Evolutionary conservation across 768 basidiomycete species (phyloP), one percentile per base, ranked within the genome.

Genomic region (Rossbeevera mucosa): DNA sequence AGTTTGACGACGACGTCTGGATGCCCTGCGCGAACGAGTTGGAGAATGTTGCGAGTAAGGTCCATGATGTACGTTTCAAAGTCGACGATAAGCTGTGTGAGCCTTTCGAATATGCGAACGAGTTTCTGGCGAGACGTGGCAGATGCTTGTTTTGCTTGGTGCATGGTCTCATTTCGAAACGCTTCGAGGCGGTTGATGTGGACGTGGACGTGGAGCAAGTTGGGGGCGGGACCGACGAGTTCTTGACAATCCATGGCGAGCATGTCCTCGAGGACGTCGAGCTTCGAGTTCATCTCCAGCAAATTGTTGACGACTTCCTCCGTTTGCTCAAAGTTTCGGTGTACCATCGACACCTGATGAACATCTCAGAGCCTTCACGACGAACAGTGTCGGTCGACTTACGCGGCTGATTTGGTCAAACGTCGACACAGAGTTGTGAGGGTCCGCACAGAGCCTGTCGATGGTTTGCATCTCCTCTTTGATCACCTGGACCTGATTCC

Each of bases 361-460:
- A 46, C 11, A n/a, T n/a, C n/a, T 18, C n/a, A 21, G 8, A 40
- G 38, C 9, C 20, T 21, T 8, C 9, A 44, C 24, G 26, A 41
- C 40, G 36, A 54, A n/a, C n/a, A n/a, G n/a, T 21, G 21, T 21
- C 40, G 41, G 21, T 41, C 7, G 13, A 75, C 86, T 51, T 63
- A 96, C 95, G 70, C 94, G 79, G 64, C 89, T 91, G 65, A 98
- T 96, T 72, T 96, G 94, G 73, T 93, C 92, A 68, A 95, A 97
- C 9, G 90, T 97, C 25, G 85, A 77, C 9, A 93, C 88, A 14
- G 79, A 75, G 51, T 84, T 85, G 59, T 82, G 74, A 11, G 91
- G 88, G 64, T 93, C 89, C 38, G 77, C 77, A 66, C 84, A 88
- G 61, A 85, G 72, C 64, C 79, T 82, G 61, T 94, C 91, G 50